Conservation (phyloP, 2,329 filamentous ascomycete genomes). For the Chaetomium sp. region DNA sequence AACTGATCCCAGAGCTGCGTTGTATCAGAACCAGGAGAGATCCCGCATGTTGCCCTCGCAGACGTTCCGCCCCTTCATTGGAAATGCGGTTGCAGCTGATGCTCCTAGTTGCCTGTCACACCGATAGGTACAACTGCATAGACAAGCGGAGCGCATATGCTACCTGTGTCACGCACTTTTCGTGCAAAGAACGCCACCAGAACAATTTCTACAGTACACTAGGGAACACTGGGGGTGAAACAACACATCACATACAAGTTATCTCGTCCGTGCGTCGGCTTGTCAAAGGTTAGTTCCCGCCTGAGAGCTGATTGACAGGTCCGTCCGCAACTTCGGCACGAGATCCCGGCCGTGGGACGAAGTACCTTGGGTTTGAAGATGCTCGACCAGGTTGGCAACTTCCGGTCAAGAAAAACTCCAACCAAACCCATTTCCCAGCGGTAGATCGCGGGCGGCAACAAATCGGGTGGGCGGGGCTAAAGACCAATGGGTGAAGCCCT, state of each 20-base stretch:
- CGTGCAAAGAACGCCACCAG: not conserved
- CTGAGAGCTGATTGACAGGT: constrained; percentile 12
- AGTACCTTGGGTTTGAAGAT: not conserved
- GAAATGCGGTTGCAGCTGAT: too few species aligned
- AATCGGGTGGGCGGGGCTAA: constrained; percentile 22
- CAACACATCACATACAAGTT: constrained; percentile 6
- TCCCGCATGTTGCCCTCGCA: too few species aligned
- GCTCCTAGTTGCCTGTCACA: too few species aligned
- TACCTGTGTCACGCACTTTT: constrained; percentile 8
- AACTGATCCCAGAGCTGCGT: too few species aligned
- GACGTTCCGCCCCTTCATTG: too few species aligned
- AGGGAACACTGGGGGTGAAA: not conserved
- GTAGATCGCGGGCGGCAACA: constrained; percentile 5
- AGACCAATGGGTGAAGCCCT: constrained; percentile 18
- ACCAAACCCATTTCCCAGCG: not conserved
- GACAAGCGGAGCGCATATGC: not conserved
- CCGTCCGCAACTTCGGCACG: constrained; percentile 20
- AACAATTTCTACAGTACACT: not conserved
- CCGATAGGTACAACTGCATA: not conserved
- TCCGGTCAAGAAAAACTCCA: not conserved
- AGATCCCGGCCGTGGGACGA: constrained; percentile 13
- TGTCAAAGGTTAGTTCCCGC: constrained; percentile 15
- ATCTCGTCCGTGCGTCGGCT: constrained; percentile 6
- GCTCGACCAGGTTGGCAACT: too few species aligned
- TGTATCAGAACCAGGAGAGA: too few species aligned